Percentiles rank a stretch among this genome's conserved stretches.
Conservation (phyloP, 1,284 basidiomycete species). For the Ceratobasidium sp. region DNA sequence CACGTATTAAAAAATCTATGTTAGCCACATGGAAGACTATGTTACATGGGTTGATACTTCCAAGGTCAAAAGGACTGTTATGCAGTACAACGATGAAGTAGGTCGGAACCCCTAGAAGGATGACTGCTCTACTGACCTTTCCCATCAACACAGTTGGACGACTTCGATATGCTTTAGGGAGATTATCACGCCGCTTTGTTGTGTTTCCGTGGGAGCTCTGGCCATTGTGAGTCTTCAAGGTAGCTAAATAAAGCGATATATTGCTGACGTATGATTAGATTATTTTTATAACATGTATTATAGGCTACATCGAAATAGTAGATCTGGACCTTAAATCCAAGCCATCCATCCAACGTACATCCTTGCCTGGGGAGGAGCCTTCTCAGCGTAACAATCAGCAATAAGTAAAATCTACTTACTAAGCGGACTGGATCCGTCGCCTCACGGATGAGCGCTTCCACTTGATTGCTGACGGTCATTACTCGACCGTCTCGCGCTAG, state of each 20-base stretch:
- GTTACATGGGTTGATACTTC: conserved; percentile 99
- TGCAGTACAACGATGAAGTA: conserved; percentile 97
- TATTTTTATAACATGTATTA: conserved; percentile 12
- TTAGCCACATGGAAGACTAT: conserved; percentile 96
- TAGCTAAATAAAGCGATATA: too few relatives aligned
- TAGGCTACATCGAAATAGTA: conserved; percentile 2
- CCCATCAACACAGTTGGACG: conserved; percentile 69
- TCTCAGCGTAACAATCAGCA: background rate
- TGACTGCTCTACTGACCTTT: conserved; percentile 38
- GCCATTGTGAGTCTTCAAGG: background rate
- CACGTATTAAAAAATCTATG: background rate
- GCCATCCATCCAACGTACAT: conserved; percentile 90
- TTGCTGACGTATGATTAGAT: background rate
- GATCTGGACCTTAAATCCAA: conserved; percentile 58
- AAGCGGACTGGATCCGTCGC: conserved; percentile 77
- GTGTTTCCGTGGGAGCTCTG: background rate
- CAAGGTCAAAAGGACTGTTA: conserved; percentile 94
- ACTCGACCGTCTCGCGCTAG: conserved; percentile 61
- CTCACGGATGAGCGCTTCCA: conserved; percentile 88
- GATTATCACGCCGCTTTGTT: background rate
- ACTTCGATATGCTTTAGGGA: conserved; percentile 80
- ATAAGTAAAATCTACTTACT: conserved; percentile 55
- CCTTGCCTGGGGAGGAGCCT: conserved; percentile 56
- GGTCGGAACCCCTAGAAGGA: conserved; percentile 43
- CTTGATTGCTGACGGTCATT: conserved; percentile 82